These are phyloP conservation scores for Podila minutissima DNA, from an alignment of 192 early-diverging fungal genomes.

Conservation along the genomic window DNA sequence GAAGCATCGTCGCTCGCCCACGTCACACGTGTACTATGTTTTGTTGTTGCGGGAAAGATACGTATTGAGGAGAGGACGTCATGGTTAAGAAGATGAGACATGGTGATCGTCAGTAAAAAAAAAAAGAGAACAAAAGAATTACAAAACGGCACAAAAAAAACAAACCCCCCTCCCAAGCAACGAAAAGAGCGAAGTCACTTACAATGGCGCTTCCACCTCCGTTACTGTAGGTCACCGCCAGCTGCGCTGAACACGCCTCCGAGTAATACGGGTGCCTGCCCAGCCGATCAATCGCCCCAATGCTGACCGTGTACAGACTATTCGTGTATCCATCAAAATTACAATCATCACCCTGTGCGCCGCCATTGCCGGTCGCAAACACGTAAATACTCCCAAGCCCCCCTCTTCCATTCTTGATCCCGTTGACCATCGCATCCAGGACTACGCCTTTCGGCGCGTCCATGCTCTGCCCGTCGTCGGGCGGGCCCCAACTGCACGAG, in stretches of 20 bases:
- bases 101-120: neutral
- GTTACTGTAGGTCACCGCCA: conserved; percentile 92
- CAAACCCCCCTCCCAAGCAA: neutral
- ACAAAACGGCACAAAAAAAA: conserved; percentile 2
- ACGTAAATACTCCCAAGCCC: conserved; percentile 92
- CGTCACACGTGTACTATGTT: conserved; percentile 85
- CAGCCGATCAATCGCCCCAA: conserved; percentile 84
- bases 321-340: conserved; percentile 98
- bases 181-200: conserved; percentile 21
- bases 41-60: too few species aligned
- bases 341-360: conserved; percentile 82
- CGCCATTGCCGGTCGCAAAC: conserved; percentile 96
- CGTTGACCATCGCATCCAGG: conserved; percentile 86
- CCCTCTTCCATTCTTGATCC: conserved; percentile 83
- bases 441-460: conserved; percentile 88
- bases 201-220: conserved; percentile 82
- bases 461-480: conserved; percentile 85
- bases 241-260: conserved; percentile 88
- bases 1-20: conserved; percentile 80
- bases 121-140: too few species aligned
- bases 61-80: too few species aligned
- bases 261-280: conserved; percentile 86
- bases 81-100: neutral
- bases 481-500: conserved; percentile 96
- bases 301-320: conserved; percentile 93